Conservation (phyloP, 2,329 filamentous ascomycete genomes). For the Sphaerostilbella broomeana region DNA sequence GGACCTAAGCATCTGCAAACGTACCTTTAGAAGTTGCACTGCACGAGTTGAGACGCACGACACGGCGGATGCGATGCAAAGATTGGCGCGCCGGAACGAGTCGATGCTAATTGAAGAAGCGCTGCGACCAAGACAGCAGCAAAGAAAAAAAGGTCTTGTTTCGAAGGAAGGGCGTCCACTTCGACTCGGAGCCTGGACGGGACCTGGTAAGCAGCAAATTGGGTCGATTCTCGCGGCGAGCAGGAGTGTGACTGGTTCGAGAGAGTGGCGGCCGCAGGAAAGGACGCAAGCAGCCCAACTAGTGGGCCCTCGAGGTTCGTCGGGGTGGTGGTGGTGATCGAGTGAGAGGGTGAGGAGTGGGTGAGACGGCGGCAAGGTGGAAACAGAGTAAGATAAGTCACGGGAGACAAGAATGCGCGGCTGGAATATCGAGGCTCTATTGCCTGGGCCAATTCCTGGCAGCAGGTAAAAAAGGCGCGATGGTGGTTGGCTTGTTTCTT, state of each 20-base stretch:
- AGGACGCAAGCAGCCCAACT: constrained; percentile 3
- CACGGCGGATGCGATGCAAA: neutral
- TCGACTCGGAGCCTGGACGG: neutral
- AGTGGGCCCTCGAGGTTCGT: neutral
- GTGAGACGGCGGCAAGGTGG: too few relatives aligned
- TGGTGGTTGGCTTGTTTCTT: too few relatives aligned
- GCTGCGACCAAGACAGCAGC: neutral
- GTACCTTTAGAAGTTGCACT: constrained; percentile 4
- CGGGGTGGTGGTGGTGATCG: neutral
- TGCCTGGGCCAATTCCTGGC: too few relatives aligned
- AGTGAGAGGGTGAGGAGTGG: neutral
- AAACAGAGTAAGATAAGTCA: too few relatives aligned
- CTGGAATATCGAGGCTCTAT: too few relatives aligned
- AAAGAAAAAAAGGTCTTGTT: constrained; percentile 1
- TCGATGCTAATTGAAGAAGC: neutral
- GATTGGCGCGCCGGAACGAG: too few relatives aligned
- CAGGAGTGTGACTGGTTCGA: neutral
- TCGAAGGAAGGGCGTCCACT: constrained; percentile 4
- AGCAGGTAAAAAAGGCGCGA: too few relatives aligned
- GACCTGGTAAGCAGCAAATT: neutral
- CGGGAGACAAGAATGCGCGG: too few relatives aligned
- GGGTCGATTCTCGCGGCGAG: neutral
- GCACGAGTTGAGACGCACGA: neutral
- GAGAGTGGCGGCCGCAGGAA: neutral
- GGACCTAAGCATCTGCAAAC: neutral